A percentile compares a stretch with the other conserved stretches of the same genome.
Evolutionary conservation across 106 monocot genomes (phyloP).

Genomic region (Allium fistulosum): DNA sequence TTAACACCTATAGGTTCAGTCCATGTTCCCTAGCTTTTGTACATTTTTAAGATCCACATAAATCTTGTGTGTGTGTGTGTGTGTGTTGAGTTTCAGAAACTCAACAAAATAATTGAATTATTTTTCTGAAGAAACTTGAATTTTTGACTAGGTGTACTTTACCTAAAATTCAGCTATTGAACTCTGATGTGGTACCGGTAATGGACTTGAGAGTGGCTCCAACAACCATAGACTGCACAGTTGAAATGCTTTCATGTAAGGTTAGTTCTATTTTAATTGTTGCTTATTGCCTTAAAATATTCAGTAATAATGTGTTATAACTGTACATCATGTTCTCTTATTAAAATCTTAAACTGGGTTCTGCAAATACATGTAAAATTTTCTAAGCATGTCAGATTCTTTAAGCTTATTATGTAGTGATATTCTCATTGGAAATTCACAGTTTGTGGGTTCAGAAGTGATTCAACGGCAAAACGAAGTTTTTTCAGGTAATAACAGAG

Average conservation of each 20-base stretch:
- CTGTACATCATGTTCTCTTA: too few species aligned
- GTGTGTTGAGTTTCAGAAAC: not conserved
- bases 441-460: slow-evolving; percentile 69
- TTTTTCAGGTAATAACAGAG: slow-evolving; percentile 52
- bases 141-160: slow-evolving; percentile 55
- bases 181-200: slow-evolving; percentile 66
- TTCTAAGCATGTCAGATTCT: not conserved
- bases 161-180: slow-evolving; percentile 44
- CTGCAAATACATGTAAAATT: not conserved
- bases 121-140: not conserved
- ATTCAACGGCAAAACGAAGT: slow-evolving; percentile 52
- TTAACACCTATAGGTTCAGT: slow-evolving; percentile 49
- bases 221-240: slow-evolving; percentile 50
- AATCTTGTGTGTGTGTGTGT: too few species aligned
- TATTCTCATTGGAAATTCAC: slow-evolving; percentile 11
- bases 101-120: not conserved
- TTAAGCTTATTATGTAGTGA: not conserved
- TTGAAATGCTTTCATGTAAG: slow-evolving; percentile 90
- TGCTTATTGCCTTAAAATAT: not conserved
- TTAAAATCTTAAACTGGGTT: too few species aligned
- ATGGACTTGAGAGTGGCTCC: slow-evolving; percentile 52
- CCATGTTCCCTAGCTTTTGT: not conserved
- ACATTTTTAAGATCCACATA: not conserved
- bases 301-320: too few species aligned
- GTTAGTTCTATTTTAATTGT: slow-evolving; percentile 12